Conservation (phyloP, 192 early-diverging fungal species). For the Dimargaris cristalligena region DNA sequence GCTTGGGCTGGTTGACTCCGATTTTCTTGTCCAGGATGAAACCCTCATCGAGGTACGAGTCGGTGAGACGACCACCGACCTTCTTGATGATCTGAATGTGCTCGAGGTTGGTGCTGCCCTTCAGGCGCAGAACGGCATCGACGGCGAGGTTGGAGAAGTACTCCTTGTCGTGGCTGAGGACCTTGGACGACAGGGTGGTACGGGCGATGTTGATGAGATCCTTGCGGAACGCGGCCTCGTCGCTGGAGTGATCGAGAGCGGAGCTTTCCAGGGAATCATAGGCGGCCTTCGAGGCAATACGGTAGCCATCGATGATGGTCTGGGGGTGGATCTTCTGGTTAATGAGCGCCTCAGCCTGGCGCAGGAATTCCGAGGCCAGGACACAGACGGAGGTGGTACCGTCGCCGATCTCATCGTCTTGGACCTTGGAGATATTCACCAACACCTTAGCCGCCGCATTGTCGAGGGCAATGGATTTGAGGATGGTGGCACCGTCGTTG, state of each 20-base stretch:
- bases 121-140: constrained; percentile 87
- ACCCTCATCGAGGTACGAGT: constrained; percentile 89
- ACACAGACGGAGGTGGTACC: constrained; percentile 99
- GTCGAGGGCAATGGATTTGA: constrained; percentile 92
- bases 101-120: constrained; percentile 93
- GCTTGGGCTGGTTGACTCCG: constrained; percentile 93
- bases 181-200: constrained; percentile 93
- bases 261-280: constrained; percentile 64
- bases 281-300: constrained; percentile 70
- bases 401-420: constrained; percentile 99
- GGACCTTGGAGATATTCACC: constrained; percentile 97
- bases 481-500: constrained; percentile 98
- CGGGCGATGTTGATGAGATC: constrained; percentile 95
- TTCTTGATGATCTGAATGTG: constrained; percentile 99
- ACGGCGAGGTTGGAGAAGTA: constrained; percentile 92
- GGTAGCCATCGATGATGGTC: constrained; percentile 91
- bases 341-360: constrained; percentile 84
- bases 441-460: constrained; percentile 96
- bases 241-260: constrained; percentile 63
- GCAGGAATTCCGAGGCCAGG: constrained; percentile 84
- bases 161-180: constrained; percentile 88
- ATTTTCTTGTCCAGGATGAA: constrained; percentile 99
- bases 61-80: constrained; percentile 80
- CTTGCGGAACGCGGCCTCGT: constrained; percentile 56
- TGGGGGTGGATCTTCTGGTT: constrained; percentile 93